A percentile compares a stretch with the other conserved stretches of the same genome.
These are phyloP conservation scores for Acer saccharum DNA, from an alignment of 345 rosid species.

Conservation along the genomic window DNA sequence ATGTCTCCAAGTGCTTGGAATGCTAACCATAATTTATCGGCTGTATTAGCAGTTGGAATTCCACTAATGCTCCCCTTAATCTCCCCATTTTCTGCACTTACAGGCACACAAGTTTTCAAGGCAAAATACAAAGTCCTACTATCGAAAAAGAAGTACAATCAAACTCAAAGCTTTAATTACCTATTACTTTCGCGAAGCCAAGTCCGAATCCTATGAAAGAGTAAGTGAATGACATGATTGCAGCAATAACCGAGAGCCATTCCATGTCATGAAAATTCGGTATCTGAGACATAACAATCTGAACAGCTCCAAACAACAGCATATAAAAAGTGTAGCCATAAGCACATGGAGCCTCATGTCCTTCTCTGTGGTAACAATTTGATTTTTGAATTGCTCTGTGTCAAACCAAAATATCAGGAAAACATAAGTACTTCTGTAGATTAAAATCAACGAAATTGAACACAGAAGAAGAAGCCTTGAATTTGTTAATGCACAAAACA, in stretches of 20 bases:
- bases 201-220: slow-evolving; percentile 51
- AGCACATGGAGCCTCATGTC: slow-evolving; percentile 41
- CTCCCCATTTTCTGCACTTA: slow-evolving; percentile 45
- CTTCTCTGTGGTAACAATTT: slow-evolving; percentile 57
- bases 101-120: background rate
- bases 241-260: slow-evolving; percentile 50
- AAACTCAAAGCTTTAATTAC: slow-evolving; percentile 17
- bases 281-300: slow-evolving; percentile 42
- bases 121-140: background rate
- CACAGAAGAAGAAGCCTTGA: background rate
- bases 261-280: slow-evolving; percentile 48
- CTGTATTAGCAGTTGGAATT: slow-evolving; percentile 37
- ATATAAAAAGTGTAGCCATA: slow-evolving; percentile 30
- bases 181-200: slow-evolving; percentile 44
- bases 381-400: slow-evolving; percentile 50
- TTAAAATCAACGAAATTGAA: background rate
- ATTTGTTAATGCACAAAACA: background rate
- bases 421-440: background rate
- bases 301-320: slow-evolving; percentile 44
- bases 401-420: background rate
- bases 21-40: slow-evolving; percentile 44
- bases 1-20: slow-evolving; percentile 66
- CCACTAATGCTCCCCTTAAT: slow-evolving; percentile 53
- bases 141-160: background rate
- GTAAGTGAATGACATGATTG: slow-evolving; percentile 51